phyloP scores from a whole-genome alignment of 2,329 filamentous ascomycete genomes.

The Magnaporthales sp. region DNA sequence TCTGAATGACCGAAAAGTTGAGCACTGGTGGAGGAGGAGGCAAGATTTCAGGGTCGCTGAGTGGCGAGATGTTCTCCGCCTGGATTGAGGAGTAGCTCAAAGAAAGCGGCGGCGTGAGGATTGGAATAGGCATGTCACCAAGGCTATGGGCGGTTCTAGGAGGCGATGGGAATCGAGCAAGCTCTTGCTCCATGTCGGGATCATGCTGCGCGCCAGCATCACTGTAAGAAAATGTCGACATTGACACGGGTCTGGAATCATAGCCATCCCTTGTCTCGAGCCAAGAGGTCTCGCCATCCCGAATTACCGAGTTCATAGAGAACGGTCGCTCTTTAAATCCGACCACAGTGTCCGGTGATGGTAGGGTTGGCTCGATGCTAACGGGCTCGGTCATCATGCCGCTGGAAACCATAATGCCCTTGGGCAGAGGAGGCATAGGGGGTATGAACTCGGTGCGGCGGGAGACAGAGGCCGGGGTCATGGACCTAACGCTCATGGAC shows the following conservation, averaged over 20 bases:
- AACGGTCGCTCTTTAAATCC: constrained; percentile 22
- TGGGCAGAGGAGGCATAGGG: constrained; percentile 40
- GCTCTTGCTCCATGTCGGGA: constrained; percentile 38
- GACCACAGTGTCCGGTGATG: constrained; percentile 15
- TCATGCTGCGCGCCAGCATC: constrained; percentile 45
- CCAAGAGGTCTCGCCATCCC: constrained; percentile 16
- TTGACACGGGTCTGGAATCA: constrained; percentile 34
- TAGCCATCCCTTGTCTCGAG: constrained; percentile 11
- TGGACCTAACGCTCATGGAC: constrained; percentile 33
- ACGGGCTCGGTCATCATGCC: constrained; percentile 54
- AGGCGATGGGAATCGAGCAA: constrained; percentile 46
- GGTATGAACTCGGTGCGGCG: constrained; percentile 33
- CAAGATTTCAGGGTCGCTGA: constrained; percentile 22
- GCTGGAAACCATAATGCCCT: constrained; percentile 48
- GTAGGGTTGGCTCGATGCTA: constrained; percentile 20
- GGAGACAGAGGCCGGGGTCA: constrained; percentile 38
- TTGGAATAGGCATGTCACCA: constrained; percentile 12
- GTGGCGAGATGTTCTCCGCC: constrained; percentile 33
- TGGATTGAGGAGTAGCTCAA: constrained; percentile 36
- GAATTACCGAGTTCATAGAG: constrained; percentile 33
- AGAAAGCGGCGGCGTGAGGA: constrained; percentile 22
- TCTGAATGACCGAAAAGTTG: constrained; percentile 21
- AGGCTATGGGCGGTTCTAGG: constrained; percentile 30
- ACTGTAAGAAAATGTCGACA: constrained; percentile 38
- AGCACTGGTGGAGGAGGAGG: constrained; percentile 22